Evolutionary conservation across 495 filamentous ascomycete genomes (phyloP).

Genomic region (Lindgomyces ingoldianus): DNA sequence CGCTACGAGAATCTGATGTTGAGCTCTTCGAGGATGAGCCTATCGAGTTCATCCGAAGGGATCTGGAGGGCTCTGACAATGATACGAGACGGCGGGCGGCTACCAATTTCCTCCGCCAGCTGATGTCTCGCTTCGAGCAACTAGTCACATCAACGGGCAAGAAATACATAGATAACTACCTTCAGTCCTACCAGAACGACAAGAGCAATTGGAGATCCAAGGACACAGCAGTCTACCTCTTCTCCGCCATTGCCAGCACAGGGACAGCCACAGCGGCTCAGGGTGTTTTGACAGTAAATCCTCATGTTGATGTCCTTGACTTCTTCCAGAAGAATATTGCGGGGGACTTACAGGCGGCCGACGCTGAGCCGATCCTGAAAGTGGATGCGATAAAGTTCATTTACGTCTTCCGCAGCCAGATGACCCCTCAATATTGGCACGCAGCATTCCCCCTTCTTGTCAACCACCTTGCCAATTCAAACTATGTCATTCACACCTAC

Average conservation of each 20-base stretch:
- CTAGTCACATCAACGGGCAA: slow-evolving; percentile 79
- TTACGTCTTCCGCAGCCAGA: slow-evolving; percentile 89
- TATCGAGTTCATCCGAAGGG: slow-evolving; percentile 94
- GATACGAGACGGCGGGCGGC: slow-evolving; percentile 89
- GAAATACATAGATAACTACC: slow-evolving; percentile 77
- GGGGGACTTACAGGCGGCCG: slow-evolving; percentile 69
- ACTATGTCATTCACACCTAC: slow-evolving; percentile 97
- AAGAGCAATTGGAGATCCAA: slow-evolving; percentile 91
- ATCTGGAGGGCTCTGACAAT: slow-evolving; percentile 93
- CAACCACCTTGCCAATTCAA: slow-evolving; percentile 78
- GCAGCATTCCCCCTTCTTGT: slow-evolving; percentile 85
- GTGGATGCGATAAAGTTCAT: slow-evolving; percentile 98
- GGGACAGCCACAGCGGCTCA: slow-evolving; percentile 79
- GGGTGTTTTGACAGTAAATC: slow-evolving; percentile 87
- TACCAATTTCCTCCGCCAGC: slow-evolving; percentile 85
- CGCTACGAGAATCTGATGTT: slow-evolving; percentile 84
- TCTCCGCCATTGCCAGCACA: slow-evolving; percentile 89
- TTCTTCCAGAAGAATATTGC: slow-evolving; percentile 93
- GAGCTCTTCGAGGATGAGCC: slow-evolving; percentile 98
- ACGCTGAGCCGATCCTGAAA: slow-evolving; percentile 80
- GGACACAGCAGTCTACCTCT: slow-evolving; percentile 94
- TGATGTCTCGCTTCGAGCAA: slow-evolving; percentile 83
- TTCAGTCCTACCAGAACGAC: slow-evolving; percentile 66
- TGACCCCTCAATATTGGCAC: slow-evolving; percentile 82
- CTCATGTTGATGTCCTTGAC: slow-evolving; percentile 72